Conservation (phyloP, 2,329 filamentous ascomycete genomes). For the Amauroascus niger region DNA sequence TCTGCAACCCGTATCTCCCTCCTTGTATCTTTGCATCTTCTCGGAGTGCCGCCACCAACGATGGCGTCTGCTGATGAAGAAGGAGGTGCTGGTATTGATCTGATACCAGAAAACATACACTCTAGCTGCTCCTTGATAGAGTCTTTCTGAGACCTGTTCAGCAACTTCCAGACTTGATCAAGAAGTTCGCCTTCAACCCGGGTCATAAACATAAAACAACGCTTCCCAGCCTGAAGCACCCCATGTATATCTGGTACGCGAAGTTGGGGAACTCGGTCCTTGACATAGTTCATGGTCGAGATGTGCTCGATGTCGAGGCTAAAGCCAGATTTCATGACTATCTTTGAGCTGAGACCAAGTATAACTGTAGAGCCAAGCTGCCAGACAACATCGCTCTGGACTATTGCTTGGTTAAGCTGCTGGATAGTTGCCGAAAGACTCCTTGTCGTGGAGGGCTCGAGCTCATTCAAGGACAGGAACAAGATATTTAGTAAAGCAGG, state of each 20-base stretch:
- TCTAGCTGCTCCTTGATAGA: conserved; percentile 16
- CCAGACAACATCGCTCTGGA: conserved; percentile 8
- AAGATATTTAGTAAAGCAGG: neutral
- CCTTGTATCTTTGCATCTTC: conserved; percentile 17
- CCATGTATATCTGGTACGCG: conserved; percentile 16
- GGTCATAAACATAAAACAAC: conserved; percentile 16
- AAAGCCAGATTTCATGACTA: conserved; percentile 7
- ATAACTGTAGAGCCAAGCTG: conserved; percentile 6
- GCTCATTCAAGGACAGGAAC: neutral
- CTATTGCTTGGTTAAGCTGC: conserved; percentile 9
- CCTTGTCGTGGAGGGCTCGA: neutral
- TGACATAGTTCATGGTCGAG: conserved; percentile 16
- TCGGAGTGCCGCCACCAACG: conserved; percentile 17
- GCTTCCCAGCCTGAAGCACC: conserved; percentile 12
- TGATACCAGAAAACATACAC: conserved; percentile 14
- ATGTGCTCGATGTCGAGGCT: conserved; percentile 12
- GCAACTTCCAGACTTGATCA: conserved; percentile 14
- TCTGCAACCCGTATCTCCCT: conserved; percentile 15
- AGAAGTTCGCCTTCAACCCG: conserved; percentile 15
- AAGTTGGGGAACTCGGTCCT: conserved; percentile 12
- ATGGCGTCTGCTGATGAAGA: conserved; percentile 11
- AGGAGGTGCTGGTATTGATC: conserved; percentile 14
- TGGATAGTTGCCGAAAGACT: neutral
- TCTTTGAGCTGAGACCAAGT: conserved; percentile 4
- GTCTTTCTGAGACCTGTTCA: conserved; percentile 12